phyloP scores from a whole-genome alignment of 2,329 filamentous ascomycete species.

The Sclerotinia nivalis region DNA sequence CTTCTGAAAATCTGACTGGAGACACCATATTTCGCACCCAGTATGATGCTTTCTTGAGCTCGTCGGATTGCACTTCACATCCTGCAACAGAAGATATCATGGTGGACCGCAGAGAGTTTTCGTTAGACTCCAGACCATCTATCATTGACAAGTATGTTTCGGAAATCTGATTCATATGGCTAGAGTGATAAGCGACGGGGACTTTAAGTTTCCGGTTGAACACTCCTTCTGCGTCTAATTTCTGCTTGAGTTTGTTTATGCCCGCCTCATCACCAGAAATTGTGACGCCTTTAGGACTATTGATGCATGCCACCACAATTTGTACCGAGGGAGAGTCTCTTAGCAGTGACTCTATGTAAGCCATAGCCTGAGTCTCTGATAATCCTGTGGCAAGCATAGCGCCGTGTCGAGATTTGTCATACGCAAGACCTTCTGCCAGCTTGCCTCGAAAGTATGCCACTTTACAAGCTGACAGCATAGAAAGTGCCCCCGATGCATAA shows the following conservation, averaged over 20 bases:
- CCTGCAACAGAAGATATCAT: constrained; percentile 11
- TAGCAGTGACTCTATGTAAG: neutral
- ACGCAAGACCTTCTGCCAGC: neutral
- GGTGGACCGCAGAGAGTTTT: neutral
- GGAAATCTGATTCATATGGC: neutral
- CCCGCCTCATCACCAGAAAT: neutral
- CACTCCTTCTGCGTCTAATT: neutral
- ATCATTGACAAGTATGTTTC: neutral
- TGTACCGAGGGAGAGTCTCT: no score
- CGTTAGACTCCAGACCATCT: neutral
- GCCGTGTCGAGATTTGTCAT: neutral
- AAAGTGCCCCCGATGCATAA: constrained; percentile 31
- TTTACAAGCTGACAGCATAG: neutral
- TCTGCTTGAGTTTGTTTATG: neutral
- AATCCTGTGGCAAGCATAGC: neutral
- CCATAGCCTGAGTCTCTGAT: neutral
- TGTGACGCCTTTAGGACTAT: constrained; percentile 13
- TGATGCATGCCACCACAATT: neutral
- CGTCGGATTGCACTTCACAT: neutral
- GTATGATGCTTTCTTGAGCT: neutral
- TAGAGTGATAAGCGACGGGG: constrained; percentile 11
- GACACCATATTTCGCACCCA: constrained; percentile 1
- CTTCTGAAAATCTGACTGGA: constrained; percentile 5
- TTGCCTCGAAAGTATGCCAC: constrained; percentile 4
- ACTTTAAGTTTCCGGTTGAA: neutral